Evolutionary conservation across 768 basidiomycete species (phyloP).

Genomic region (Russula sp.): DNA sequence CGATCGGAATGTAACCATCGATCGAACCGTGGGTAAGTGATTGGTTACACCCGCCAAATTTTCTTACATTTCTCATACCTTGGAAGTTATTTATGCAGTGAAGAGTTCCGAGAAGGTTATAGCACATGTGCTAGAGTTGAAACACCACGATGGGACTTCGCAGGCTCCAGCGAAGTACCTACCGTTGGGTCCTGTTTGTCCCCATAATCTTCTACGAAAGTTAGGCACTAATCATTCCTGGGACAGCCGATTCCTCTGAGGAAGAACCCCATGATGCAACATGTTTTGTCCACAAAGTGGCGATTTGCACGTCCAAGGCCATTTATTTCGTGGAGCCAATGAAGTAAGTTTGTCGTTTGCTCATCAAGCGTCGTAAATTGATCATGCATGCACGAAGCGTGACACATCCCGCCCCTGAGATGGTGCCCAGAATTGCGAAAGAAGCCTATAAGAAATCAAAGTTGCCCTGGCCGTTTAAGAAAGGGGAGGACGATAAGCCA

Average conservation of each 20-base stretch:
- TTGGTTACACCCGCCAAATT: neutral
- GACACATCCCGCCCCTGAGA: neutral
- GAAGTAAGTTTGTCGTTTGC: constrained; percentile 1
- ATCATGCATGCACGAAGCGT: neutral
- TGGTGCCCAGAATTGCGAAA: neutral
- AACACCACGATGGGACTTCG: neutral
- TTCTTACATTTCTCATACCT: neutral
- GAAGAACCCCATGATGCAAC: constrained; percentile 6
- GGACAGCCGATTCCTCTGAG: neutral
- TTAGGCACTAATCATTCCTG: neutral
- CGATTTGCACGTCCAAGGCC: constrained; percentile 10
- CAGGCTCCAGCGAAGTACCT: neutral
- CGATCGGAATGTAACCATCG: neutral
- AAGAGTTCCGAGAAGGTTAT: neutral
- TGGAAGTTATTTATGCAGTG: constrained; percentile 9
- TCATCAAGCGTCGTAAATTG: neutral
- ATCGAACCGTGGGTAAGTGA: neutral
- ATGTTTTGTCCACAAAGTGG: constrained; percentile 4
- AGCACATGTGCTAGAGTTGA: neutral
- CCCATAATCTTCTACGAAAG: neutral
- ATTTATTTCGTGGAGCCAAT: neutral
- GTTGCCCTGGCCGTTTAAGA: neutral
- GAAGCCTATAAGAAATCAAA: neutral
- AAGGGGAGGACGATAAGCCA: neutral
- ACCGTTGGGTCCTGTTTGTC: neutral